These are phyloP conservation scores for Monilinia fructigena DNA, from an alignment of 2,329 filamentous ascomycete genomes.

Conservation along the genomic window DNA sequence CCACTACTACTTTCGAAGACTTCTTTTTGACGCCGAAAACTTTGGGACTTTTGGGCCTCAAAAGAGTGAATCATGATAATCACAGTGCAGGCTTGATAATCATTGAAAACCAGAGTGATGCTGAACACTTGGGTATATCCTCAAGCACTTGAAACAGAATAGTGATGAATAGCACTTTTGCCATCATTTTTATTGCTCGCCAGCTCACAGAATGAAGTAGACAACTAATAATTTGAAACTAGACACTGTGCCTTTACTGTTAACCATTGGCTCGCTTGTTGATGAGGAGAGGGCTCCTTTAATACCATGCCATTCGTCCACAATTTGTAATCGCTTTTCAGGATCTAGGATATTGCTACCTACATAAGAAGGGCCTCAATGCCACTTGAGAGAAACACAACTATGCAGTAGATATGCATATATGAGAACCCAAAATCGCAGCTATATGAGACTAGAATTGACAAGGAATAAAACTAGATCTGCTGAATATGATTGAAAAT, in stretches of 20 bases:
- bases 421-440: too few species aligned
- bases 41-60: constrained; percentile 6
- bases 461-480: too few species aligned
- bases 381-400: neutral
- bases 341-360: neutral
- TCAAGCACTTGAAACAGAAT: too few species aligned
- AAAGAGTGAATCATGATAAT: neutral
- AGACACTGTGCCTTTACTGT: neutral
- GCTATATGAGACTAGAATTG: too few species aligned
- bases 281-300: neutral
- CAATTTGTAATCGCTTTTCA: neutral
- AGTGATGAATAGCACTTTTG: too few species aligned
- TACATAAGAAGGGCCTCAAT: neutral
- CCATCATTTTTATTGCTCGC: too few species aligned
- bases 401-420: neutral
- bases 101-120: too few species aligned
- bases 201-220: too few species aligned
- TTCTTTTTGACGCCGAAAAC: constrained; percentile 22
- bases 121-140: too few species aligned
- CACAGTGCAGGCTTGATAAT: neutral
- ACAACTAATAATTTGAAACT: neutral
- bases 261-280: neutral
- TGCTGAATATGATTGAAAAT: too few species aligned
- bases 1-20: constrained; percentile 24
- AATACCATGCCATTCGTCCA: neutral